Base-by-base conservation (phyloP, 2,329 filamentous ascomycete species). In the Claviceps africana region DNA sequence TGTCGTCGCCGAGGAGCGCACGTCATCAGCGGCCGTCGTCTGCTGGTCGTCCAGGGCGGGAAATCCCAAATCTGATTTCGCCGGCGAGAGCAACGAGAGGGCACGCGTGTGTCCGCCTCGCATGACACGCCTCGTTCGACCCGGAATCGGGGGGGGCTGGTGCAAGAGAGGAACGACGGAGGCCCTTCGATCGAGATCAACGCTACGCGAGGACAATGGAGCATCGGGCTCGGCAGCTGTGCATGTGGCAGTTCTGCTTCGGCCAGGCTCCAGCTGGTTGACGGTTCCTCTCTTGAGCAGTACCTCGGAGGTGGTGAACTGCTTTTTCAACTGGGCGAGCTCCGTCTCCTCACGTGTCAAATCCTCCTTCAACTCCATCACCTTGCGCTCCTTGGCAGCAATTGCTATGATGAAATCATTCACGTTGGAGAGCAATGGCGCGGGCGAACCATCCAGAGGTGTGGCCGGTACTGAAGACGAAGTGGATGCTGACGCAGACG, bases 281-380 rank as follows among this genome's bases (percentile, higher is more conserved):
- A 48, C 51, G 11, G 51, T 81, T 3, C 81, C 80, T 54, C 81
- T 78, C 69, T 91, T 91, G 69, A 82, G 88, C 54, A 80, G 78
- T 47, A 81, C 82, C 64, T 96, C 89, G 55, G 89, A 82, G 15
- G 74, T 70, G 1, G 86, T 79, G 84, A 88, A 97, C 66, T 89
- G 85, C 61, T 79, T 84, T 73, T 96, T 97, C 56, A 98, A 73
- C 43, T 73, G 78, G 47, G 74, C 72, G 42, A 98, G 73, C 47
- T 95, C 86, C 13, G 73, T 70, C 65, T 98, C 91, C 6, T 93
- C 91, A 54, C 83, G 83, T 25, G 74, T 72, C n/a, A 98, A 73
- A 67, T 97, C 91, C 66, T 98, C 93, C 54, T 83, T 85, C 50
- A 98, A 73, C 68, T 97, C 93, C 53, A 98, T 71, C 1, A 98